Evolutionary conservation across 2,329 filamentous ascomycete genomes (phyloP), one percentile per base, ranked within the genome.

Genomic region (Cytospora chrysosperma): DNA sequence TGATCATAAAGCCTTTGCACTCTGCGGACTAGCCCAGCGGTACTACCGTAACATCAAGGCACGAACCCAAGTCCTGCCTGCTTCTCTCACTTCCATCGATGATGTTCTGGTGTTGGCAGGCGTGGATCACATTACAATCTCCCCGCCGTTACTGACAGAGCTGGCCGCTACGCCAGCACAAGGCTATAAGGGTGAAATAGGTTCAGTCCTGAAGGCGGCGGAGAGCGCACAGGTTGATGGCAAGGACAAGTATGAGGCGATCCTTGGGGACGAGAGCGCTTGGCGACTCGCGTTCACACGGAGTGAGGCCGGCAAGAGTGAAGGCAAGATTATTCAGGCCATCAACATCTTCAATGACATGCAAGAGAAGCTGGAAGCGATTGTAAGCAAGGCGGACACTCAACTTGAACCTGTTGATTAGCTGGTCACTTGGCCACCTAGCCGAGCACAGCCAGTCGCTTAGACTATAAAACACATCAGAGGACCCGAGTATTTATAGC

Each of bases 91-190:
- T 0, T 84, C 79, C 0, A 78, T 80, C 1, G 78, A 82, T 1
- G 85, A 89, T 68, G 81, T 85, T n/a, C 82, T 85, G 75, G 76
- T 76, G 53, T 76, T 88, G 1, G 82, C 83, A 1, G 85, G 85
- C 0, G 80, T 82, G 1, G 75, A 85, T 43, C 82, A 86, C 69
- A 81, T 89, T 26, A 88, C 86, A 0, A 77, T 89, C 40, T 77
- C 85, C 0, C 85, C 85, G 0, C 74, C 73, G 0, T 72, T 88
- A 2, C 74, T 89, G 28, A 72, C 72, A 10, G 74, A 79, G 37
- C 75, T 86, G n/a, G 74, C 78, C 0, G 71, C 74, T 15, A 76
- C 76, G 15, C 69, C 75, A 0, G 68, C 72, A 7, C 70, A 74
- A 4, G 60, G 70, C 0, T 73, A 73, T 71, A 64, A 72, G 32